These are phyloP conservation scores for Suhomyces sp. DNA, from an alignment of 805 yeast species.

Conservation along the genomic window DNA sequence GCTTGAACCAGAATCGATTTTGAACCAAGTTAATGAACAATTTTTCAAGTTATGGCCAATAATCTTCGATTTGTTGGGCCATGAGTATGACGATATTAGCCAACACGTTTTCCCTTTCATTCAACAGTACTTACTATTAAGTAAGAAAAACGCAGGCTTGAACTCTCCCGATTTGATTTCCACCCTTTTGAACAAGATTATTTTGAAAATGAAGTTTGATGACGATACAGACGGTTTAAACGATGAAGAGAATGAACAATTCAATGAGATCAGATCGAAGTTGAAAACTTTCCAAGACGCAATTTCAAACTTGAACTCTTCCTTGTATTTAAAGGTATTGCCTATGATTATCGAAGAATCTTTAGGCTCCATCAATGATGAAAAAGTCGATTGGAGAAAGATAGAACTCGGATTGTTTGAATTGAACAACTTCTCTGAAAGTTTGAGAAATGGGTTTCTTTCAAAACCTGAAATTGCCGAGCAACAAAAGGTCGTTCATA, in stretches of 20 bases:
- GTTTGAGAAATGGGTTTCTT: constrained; percentile 70
- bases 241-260: constrained; percentile 69
- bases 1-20: constrained; percentile 38
- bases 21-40: constrained; percentile 34
- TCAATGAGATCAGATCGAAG: constrained; percentile 71
- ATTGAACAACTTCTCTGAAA: constrained; percentile 73
- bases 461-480: constrained; percentile 60
- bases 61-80: constrained; percentile 64
- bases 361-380: constrained; percentile 33
- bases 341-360: constrained; percentile 55
- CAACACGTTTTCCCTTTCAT: constrained; percentile 79
- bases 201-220: constrained; percentile 77
- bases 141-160: constrained; percentile 52
- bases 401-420: constrained; percentile 86
- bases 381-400: constrained; percentile 64
- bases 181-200: constrained; percentile 63
- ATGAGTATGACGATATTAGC: constrained; percentile 87
- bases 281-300: constrained; percentile 82
- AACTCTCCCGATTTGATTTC: constrained; percentile 50
- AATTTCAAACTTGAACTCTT: constrained; percentile 55
- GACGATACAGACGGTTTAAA: constrained; percentile 62
- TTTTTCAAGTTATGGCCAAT: constrained; percentile 46
- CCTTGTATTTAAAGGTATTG: constrained; percentile 57
- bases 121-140: constrained; percentile 64
- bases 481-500: constrained; percentile 57